A percentile compares a stretch with the other conserved stretches of the same genome.
Conservation (phyloP, 2,329 filamentous ascomycete genomes). For the Westerdykella ornata region DNA sequence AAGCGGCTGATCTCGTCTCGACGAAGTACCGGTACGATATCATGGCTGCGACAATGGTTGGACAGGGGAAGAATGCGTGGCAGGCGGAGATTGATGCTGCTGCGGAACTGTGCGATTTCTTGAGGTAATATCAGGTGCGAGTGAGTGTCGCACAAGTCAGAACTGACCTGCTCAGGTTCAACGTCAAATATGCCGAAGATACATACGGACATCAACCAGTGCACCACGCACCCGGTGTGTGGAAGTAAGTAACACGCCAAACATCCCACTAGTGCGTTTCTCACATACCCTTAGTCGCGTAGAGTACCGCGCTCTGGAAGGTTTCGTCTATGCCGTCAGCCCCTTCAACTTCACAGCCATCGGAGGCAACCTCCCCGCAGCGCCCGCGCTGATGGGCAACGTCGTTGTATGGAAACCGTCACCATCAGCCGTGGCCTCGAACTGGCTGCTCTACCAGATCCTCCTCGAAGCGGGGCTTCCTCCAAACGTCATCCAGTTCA, state of each 20-base stretch:
- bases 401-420: constrained; percentile 98
- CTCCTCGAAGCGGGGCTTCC: constrained; percentile 86
- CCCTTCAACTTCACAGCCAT: constrained; percentile 99
- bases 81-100: constrained; percentile 98
- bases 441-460: constrained; percentile 86
- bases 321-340: constrained; percentile 89
- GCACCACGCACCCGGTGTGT: constrained; percentile 75
- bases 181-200: constrained; percentile 88
- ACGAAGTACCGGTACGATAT: constrained; percentile 95
- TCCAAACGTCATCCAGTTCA: constrained; percentile 83
- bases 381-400: constrained; percentile 84
- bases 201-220: constrained; percentile 80
- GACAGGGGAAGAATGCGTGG: constrained; percentile 97
- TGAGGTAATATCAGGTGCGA: constrained; percentile 47
- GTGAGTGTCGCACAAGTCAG: background rate
- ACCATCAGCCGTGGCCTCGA: constrained; percentile 78
- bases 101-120: constrained; percentile 85
- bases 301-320: constrained; percentile 84
- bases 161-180: constrained; percentile 51
- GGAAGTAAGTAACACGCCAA: constrained; percentile 58
- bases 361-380: constrained; percentile 74
- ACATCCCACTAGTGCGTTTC: constrained; percentile 2
- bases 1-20: constrained; percentile 84
- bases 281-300: constrained; percentile 51
- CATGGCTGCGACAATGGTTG: constrained; percentile 92